phyloP scores from a whole-genome alignment of 768 basidiomycete genomes.

The Lanmaoa pseudosensibilis region DNA sequence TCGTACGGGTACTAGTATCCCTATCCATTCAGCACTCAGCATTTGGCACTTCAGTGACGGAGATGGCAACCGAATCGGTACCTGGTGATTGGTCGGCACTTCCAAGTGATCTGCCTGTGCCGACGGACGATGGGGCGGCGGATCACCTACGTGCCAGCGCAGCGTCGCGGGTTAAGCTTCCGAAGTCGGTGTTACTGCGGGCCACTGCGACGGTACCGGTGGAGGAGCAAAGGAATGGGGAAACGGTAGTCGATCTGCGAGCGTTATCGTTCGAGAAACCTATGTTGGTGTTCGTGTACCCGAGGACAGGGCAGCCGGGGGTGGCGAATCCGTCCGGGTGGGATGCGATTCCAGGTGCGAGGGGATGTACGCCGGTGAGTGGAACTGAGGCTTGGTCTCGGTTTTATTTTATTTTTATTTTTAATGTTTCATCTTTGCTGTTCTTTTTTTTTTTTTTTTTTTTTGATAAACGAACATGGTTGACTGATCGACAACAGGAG shows the following conservation, averaged over 20 bases:
- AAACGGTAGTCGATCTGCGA: constrained; percentile 8
- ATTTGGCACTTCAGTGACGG: no score
- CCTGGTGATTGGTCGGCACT: constrained; percentile 12
- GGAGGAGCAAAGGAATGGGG: background rate
- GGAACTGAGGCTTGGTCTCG: background rate
- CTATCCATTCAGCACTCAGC: background rate
- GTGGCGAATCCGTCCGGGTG: constrained; percentile 15
- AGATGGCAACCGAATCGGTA: background rate
- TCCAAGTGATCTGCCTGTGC: constrained; percentile 12
- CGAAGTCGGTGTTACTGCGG: background rate
- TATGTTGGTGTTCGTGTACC: constrained; percentile 26
- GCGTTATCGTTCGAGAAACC: constrained; percentile 16
- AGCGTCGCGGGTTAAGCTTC: background rate
- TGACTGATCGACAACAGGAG: constrained; percentile 10
- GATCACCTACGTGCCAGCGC: constrained; percentile 9
- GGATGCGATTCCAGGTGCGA: constrained; percentile 26
- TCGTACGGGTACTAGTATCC: no score
- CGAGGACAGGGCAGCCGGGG: constrained; percentile 19
- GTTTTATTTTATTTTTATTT: background rate
- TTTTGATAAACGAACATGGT: background rate
- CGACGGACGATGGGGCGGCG: constrained; percentile 13
- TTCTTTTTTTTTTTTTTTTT: no score
- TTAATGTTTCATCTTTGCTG: background rate
- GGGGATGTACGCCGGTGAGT: constrained; percentile 26
- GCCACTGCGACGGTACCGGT: background rate